Evolutionary conservation across 2,329 filamentous ascomycete species (phyloP).

Genomic region (Diaporthe humulicola): DNA sequence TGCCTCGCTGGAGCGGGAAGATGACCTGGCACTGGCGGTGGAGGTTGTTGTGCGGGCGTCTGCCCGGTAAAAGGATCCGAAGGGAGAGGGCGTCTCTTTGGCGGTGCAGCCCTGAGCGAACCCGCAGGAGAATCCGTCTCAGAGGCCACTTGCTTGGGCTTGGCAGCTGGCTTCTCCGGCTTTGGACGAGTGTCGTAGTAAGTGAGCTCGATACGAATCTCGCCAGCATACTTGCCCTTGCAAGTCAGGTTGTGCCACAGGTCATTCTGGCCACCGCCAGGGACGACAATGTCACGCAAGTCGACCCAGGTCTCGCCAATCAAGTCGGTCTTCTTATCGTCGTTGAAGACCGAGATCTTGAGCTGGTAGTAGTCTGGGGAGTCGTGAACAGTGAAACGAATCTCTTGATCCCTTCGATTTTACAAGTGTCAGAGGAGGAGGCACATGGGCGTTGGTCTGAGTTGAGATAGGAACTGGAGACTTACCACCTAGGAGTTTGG

Average conservation of each 20-base stretch:
- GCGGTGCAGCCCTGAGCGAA: slow-evolving; percentile 64
- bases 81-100: slow-evolving; percentile 88
- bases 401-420: slow-evolving; percentile 87
- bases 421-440: slow-evolving; percentile 12
- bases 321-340: slow-evolving; percentile 97
- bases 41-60: slow-evolving; percentile 56
- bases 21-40: slow-evolving; percentile 47
- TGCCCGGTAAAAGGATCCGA: slow-evolving; percentile 78
- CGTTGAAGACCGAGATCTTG: slow-evolving; percentile 96
- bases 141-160: slow-evolving; percentile 59
- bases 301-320: slow-evolving; percentile 96
- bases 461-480: background rate
- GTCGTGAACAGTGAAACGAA: slow-evolving; percentile 96
- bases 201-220: slow-evolving; percentile 94
- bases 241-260: slow-evolving; percentile 90
- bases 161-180: slow-evolving; percentile 76
- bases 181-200: slow-evolving; percentile 94
- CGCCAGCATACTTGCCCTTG: slow-evolving; percentile 95
- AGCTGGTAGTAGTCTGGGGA: slow-evolving; percentile 96
- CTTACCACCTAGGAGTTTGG: slow-evolving; percentile 95
- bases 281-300: slow-evolving; percentile 82
- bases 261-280: slow-evolving; percentile 93
- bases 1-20: slow-evolving; percentile 40
- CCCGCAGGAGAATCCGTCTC: slow-evolving; percentile 54
- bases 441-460: slow-evolving; percentile 2